These are phyloP conservation scores for Peribolospora kevripleyi DNA, from an alignment of 768 basidiomycete genomes.

Conservation along the genomic window DNA sequence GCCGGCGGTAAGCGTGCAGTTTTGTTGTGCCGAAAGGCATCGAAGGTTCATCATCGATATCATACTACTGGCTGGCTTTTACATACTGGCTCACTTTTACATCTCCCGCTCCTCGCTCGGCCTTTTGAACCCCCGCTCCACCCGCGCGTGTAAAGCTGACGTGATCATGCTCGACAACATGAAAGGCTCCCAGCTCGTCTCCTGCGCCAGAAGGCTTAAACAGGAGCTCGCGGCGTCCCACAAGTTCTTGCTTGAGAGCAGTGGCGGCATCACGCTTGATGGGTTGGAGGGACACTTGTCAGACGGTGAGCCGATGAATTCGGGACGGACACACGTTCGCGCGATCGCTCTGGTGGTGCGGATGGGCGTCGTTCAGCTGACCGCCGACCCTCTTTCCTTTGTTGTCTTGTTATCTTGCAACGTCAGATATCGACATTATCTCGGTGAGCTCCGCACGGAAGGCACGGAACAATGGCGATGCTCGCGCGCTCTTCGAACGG, in stretches of 20 bases:
- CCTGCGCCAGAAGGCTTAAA: conserved; percentile 44
- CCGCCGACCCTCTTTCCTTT: too few relatives aligned
- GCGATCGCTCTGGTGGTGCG: neutral
- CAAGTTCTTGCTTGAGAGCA: conserved; percentile 76
- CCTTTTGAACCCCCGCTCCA: neutral
- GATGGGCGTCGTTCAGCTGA: too few relatives aligned
- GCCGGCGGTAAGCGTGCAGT: conserved; percentile 49
- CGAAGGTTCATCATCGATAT: conserved; percentile 28
- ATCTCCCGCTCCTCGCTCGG: too few relatives aligned
- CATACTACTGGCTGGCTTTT: too few relatives aligned
- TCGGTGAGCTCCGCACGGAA: conserved; percentile 26
- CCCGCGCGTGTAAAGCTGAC: conserved; percentile 8
- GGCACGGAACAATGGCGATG: too few relatives aligned
- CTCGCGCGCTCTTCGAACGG: neutral
- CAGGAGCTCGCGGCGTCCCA: conserved; percentile 47
- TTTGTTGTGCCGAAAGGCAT: conserved; percentile 92
- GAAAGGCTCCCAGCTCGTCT: conserved; percentile 30
- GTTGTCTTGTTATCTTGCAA: neutral
- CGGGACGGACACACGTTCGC: neutral
- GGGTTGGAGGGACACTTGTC: conserved; percentile 60
- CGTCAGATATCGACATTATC: conserved; percentile 71
- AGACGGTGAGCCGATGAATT: conserved; percentile 35
- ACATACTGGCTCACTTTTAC: too few relatives aligned
- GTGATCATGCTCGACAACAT: conserved; percentile 18
- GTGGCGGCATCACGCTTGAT: conserved; percentile 75